A percentile compares a stretch with the other conserved stretches of the same genome.
phyloP scores from a whole-genome alignment of 768 basidiomycete species.

The Kwoniella pini region DNA sequence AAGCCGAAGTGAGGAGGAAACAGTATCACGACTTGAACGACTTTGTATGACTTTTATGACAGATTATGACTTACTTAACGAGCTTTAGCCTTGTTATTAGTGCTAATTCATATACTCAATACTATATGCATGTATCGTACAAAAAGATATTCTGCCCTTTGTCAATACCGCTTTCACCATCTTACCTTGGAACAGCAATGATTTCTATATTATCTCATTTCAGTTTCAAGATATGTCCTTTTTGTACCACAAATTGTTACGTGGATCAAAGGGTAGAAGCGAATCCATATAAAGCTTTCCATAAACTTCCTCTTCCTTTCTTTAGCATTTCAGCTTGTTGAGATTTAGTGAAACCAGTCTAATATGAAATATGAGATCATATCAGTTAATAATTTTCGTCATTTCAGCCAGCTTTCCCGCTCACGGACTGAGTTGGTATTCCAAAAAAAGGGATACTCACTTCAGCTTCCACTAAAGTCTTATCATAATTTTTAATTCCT shows the following conservation, averaged over 20 bases:
- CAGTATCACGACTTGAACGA: background rate
- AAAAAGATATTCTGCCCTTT: no score
- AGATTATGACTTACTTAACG: no score
- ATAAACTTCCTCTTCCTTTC: constrained; percentile 16
- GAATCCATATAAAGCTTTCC: constrained; percentile 10
- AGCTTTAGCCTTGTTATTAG: no score
- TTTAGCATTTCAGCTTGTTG: constrained; percentile 19
- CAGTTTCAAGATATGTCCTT: background rate
- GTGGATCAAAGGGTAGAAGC: constrained; percentile 8
- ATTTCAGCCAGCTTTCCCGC: no score
- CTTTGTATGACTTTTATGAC: no score
- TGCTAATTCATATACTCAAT: no score
- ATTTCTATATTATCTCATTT: no score
- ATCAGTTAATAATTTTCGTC: background rate
- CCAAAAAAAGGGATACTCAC: constrained; percentile 1
- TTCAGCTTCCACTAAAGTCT: constrained; percentile 8
- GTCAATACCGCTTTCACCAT: no score
- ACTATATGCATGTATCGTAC: no score
- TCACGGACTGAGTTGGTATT: background rate
- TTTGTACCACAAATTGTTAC: no score
- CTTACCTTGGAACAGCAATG: no score
- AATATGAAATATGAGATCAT: background rate
- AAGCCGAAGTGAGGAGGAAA: constrained; percentile 13
- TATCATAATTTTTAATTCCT: constrained; percentile 12
- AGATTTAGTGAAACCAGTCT: constrained; percentile 13